Conservation (phyloP, 2,329 filamentous ascomycete species). For the Colletotrichum spinosum region DNA sequence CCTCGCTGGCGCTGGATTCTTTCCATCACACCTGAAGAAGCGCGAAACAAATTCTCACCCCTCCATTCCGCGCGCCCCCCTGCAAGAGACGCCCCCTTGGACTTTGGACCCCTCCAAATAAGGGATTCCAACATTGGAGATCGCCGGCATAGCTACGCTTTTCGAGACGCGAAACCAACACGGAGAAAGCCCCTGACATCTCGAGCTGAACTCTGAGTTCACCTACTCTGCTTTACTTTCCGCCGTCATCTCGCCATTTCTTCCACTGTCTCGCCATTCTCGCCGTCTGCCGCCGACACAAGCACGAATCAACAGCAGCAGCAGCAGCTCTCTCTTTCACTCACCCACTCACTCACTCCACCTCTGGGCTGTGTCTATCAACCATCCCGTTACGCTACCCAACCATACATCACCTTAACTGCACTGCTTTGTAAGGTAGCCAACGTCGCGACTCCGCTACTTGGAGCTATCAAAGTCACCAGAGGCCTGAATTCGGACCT, state of each 20-base stretch:
- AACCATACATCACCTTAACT: no score
- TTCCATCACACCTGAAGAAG: constrained; percentile 36
- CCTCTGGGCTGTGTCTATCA: constrained; percentile 21
- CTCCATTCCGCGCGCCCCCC: constrained; percentile 32
- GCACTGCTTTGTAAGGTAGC: no score
- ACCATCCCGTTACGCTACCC: constrained; percentile 14
- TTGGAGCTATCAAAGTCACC: no score
- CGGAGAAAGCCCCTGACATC: constrained; percentile 35
- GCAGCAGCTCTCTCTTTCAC: neutral
- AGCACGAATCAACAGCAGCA: neutral
- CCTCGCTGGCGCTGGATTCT: constrained; percentile 18
- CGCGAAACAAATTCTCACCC: constrained; percentile 35
- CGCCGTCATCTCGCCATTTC: constrained; percentile 21
- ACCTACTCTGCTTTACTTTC: neutral
- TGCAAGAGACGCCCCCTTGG: constrained; percentile 29
- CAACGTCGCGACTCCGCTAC: no score
- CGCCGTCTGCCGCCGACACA: constrained; percentile 17
- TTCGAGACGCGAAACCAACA: constrained; percentile 38
- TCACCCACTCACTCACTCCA: constrained; percentile 12
- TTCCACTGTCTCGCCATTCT: neutral
- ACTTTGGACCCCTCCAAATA: constrained; percentile 36
- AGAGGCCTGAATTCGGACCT: neutral
- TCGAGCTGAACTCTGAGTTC: constrained; percentile 27
- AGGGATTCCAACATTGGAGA: constrained; percentile 35
- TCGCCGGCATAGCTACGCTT: constrained; percentile 29